Evolutionary conservation across 345 rosid species (phyloP).

Genomic region (Pistacia atlantica): DNA sequence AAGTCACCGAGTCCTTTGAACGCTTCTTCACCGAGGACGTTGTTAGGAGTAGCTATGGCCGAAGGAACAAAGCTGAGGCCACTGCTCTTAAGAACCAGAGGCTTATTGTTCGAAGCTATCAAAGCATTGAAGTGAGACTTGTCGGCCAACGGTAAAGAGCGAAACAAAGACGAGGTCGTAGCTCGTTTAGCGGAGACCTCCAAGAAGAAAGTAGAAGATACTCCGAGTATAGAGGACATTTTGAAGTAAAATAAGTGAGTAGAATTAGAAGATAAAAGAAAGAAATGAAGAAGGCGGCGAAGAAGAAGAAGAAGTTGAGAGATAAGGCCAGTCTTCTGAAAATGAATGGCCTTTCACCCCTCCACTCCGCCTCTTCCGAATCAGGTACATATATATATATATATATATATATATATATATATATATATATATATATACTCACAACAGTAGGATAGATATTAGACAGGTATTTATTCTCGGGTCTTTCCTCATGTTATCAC

Average conservation of each 20-base stretch:
- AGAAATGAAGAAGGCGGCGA: background rate
- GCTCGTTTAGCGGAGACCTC: constrained; percentile 32
- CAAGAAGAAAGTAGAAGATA: constrained; percentile 41
- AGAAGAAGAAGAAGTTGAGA: background rate
- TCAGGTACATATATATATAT: too few species aligned
- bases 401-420: too few species aligned
- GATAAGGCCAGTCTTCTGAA: constrained; percentile 12
- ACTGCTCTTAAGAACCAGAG: constrained; percentile 21
- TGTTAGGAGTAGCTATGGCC: constrained; percentile 76
- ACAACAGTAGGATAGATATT: too few species aligned
- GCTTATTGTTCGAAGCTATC: constrained; percentile 14
- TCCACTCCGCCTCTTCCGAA: constrained; percentile 20
- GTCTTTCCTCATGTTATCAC: too few species aligned
- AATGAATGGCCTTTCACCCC: constrained; percentile 24
- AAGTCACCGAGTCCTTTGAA: constrained; percentile 62
- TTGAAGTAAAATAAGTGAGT: background rate
- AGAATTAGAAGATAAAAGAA: background rate
- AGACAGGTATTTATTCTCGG: too few species aligned
- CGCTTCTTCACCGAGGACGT: constrained; percentile 87
- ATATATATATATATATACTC: background rate
- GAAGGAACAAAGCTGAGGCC: constrained; percentile 45
- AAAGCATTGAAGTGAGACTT: constrained; percentile 42
- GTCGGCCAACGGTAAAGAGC: constrained; percentile 27
- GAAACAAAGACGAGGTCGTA: constrained; percentile 5
- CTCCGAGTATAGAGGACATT: constrained; percentile 45